These are phyloP conservation scores for Apiospora pterosperma DNA, from an alignment of 2,329 filamentous ascomycete species.

Conservation along the genomic window DNA sequence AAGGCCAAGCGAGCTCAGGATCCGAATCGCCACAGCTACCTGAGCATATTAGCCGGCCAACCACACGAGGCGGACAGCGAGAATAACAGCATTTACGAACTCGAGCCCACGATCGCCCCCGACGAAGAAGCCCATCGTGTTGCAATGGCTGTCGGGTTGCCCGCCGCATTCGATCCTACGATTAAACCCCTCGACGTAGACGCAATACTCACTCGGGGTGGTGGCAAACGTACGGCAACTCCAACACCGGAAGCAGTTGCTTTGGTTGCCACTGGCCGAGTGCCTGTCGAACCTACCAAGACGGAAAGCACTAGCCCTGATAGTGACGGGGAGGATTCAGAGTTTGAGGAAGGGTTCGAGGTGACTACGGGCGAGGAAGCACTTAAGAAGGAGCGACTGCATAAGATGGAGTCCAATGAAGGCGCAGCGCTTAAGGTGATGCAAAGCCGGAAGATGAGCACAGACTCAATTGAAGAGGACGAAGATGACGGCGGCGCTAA, in stretches of 20 bases:
- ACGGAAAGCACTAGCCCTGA: slow-evolving; percentile 32
- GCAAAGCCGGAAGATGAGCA: slow-evolving; percentile 23
- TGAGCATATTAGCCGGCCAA: slow-evolving; percentile 66
- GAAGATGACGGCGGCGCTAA: slow-evolving; percentile 27
- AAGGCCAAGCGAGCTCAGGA: slow-evolving; percentile 81
- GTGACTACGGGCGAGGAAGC: slow-evolving; percentile 35
- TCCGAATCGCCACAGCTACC: slow-evolving; percentile 70
- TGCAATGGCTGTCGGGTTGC: slow-evolving; percentile 59
- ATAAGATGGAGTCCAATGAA: slow-evolving; percentile 26
- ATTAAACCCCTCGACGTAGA: slow-evolving; percentile 51
- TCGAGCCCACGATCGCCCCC: slow-evolving; percentile 51
- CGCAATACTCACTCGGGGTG: slow-evolving; percentile 18
- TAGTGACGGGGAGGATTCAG: slow-evolving; percentile 29
- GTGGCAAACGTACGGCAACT: slow-evolving; percentile 15
- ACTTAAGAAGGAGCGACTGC: slow-evolving; percentile 37
- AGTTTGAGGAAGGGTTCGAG: slow-evolving; percentile 41
- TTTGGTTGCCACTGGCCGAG: slow-evolving; percentile 28
- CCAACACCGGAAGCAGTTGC: slow-evolving; percentile 18
- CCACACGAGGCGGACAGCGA: slow-evolving; percentile 58
- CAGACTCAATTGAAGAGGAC: slow-evolving; percentile 32
- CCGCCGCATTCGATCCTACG: slow-evolving; percentile 61
- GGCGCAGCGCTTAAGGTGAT: slow-evolving; percentile 26
- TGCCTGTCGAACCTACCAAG: slow-evolving; percentile 28
- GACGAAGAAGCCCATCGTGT: slow-evolving; percentile 65
- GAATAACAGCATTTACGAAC: slow-evolving; percentile 48